Base-by-base conservation (phyloP, 2,329 filamentous ascomycete species). In the Teratosphaeria zuluensis region DNA sequence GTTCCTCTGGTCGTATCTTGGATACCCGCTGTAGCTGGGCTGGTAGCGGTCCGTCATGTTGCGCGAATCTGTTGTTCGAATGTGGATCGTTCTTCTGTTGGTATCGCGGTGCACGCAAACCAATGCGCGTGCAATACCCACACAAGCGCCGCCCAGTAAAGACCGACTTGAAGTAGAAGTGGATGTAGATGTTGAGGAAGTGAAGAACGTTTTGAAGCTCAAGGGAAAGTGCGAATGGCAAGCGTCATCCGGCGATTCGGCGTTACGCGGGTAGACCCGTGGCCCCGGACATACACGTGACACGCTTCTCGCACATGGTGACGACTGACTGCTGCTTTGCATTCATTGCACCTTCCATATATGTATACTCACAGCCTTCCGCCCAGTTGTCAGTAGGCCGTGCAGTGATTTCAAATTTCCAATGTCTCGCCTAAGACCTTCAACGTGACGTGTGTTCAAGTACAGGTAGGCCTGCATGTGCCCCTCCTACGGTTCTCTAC, bases 31-130 rank as follows among this genome's bases (percentile, higher is more conserved):
- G 51, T 57, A 30, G 16, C 16, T 16, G 19, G 58, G 53, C 28
- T 51, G 33, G 52, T 59, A 59, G 7, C 55, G 55, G 46, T 59
- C 58, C 14, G 32, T 35, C 58, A 59, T 59, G n/a, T 12, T 8
- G 28, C 19, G 51, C 51, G 16, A 11, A 6, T 3, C 31, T 55
- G 53, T 42, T 16, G n/a, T 31, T 28, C 16, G n/a, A 19, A 24
- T 14, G 51, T 24, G 51, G 12, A 28, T 28, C 24, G 24, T 28
- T 28, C 4, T 28, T 28, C 24, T 28, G 24, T 28, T 28, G 11
- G 16, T 1, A 42, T 14, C 11, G 14, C 51, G 6, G 9, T 19
- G 31, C 24, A 30, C n/a, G 51, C 31, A 53, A 30, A 11, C 24
- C 48, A 12, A 11, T 16, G 12, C 28, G 48, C 51, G 24, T 46